Conservation (phyloP, 441 rosid species). For the Oxalis stricta region DNA sequence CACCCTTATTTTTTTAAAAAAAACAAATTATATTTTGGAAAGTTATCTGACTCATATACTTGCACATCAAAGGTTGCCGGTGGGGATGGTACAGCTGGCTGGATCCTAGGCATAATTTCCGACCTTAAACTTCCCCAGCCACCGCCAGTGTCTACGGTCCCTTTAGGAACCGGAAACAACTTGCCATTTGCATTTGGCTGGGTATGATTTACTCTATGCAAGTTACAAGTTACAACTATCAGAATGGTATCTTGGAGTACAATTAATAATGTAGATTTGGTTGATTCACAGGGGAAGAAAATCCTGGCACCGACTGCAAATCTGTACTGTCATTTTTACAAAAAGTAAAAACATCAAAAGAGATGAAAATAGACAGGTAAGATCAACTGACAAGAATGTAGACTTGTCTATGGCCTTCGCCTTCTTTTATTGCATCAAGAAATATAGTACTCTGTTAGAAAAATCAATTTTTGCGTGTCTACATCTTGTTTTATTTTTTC, state of each 20-base stretch:
- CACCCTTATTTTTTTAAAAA: background rate
- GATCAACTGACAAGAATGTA: background rate
- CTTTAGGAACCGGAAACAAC: constrained; percentile 46
- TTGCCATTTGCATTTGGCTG: constrained; percentile 50
- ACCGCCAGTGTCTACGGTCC: constrained; percentile 38
- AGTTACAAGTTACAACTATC: background rate
- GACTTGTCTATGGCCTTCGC: background rate
- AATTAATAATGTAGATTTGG: constrained; percentile 1
- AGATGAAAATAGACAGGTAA: constrained; percentile 38
- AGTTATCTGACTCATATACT: no score
- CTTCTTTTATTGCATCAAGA: background rate
- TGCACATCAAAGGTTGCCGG: constrained; percentile 28
- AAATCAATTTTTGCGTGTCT: background rate
- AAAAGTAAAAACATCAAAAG: constrained; percentile 27
- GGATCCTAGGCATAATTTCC: constrained; percentile 41
- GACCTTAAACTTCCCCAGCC: constrained; percentile 31
- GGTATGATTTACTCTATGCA: constrained; percentile 12
- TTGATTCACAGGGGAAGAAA: constrained; percentile 31
- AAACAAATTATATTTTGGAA: no score
- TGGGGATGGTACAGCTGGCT: constrained; percentile 41
- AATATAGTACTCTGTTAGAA: background rate
- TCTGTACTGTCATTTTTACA: constrained; percentile 23
- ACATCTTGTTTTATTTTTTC: background rate
- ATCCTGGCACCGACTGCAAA: constrained; percentile 25
- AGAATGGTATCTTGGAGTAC: background rate